A percentile compares a stretch with the other conserved stretches of the same genome.
phyloP scores from a whole-genome alignment of 2,329 filamentous ascomycete genomes.

The Pseudogymnoascus sp. region DNA sequence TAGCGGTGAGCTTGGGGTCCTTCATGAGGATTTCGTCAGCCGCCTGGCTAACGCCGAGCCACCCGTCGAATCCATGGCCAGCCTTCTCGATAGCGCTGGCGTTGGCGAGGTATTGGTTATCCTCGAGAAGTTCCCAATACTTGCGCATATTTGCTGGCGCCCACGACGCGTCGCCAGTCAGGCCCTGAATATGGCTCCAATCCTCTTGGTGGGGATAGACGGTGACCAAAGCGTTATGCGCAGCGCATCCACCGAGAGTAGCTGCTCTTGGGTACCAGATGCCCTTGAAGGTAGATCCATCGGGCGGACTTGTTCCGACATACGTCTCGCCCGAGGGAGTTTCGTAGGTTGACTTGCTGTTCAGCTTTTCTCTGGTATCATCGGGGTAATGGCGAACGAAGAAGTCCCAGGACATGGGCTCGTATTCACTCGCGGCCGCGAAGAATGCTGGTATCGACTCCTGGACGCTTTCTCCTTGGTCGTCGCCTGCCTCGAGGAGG shows the following conservation, averaged over 20 bases:
- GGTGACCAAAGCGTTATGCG: slow-evolving; percentile 32
- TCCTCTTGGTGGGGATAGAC: slow-evolving; percentile 36
- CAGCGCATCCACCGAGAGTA: slow-evolving; percentile 33
- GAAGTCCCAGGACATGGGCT: slow-evolving; percentile 44
- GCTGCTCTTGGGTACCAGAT: slow-evolving; percentile 34
- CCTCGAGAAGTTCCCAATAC: slow-evolving; percentile 38
- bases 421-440: slow-evolving; percentile 39
- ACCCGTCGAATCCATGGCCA: slow-evolving; percentile 38
- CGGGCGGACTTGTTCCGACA: slow-evolving; percentile 27
- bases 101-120: slow-evolving; percentile 35
- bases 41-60: slow-evolving; percentile 21
- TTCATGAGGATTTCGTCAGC: slow-evolving; percentile 12
- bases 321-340: slow-evolving; percentile 17
- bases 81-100: slow-evolving; percentile 27
- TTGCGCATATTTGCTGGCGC: slow-evolving; percentile 33
- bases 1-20: slow-evolving; percentile 18
- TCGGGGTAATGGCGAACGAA: slow-evolving; percentile 46
- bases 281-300: slow-evolving; percentile 29
- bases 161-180: slow-evolving; percentile 40
- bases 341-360: slow-evolving; percentile 37
- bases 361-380: slow-evolving; percentile 35
- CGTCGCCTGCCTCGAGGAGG: slow-evolving; percentile 46
- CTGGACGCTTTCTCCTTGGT: slow-evolving; percentile 35
- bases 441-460: slow-evolving; percentile 42
- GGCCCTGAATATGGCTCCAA: slow-evolving; percentile 34